phyloP scores from a whole-genome alignment of 176 grass and related monocot genomes.

The Bolboschoenus planiculmis region DNA sequence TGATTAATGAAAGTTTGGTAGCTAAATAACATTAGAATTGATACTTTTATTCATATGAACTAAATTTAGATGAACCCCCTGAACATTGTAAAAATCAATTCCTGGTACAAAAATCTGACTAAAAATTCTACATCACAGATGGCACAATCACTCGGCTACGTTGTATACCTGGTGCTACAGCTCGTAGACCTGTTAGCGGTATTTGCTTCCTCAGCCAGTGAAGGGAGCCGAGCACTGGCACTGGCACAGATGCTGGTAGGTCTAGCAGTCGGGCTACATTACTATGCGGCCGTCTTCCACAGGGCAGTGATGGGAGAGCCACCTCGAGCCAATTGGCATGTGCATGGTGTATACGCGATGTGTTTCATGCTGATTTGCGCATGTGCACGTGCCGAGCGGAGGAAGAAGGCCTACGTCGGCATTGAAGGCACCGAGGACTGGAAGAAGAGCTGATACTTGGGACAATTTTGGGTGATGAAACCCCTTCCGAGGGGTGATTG shows the following conservation, averaged over 20 bases:
- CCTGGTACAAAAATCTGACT: not conserved
- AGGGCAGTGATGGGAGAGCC: conserved; percentile 69
- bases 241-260: conserved; percentile 92
- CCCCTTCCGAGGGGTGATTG: not conserved
- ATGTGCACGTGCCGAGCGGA: conserved; percentile 65
- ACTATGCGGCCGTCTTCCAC: conserved; percentile 94
- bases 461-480: not conserved
- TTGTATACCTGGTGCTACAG: conserved; percentile 77
- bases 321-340: conserved; percentile 81
- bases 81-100: not conserved
- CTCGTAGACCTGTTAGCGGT: conserved; percentile 71
- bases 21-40: not conserved
- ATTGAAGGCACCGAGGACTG: conserved; percentile 59
- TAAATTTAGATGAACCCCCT: not conserved
- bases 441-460: conserved; percentile 64
- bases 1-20: not conserved
- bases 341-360: conserved; percentile 73
- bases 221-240: conserved; percentile 49
- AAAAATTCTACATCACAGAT: conserved; percentile 14
- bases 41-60: not conserved
- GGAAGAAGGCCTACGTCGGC: conserved; percentile 79
- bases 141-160: conserved; percentile 74
- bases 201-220: conserved; percentile 38
- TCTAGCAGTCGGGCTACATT: conserved; percentile 74
- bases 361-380: conserved; percentile 81